These are phyloP conservation scores for Triticum turgidum DNA, from an alignment of 176 grass and related monocot genomes.

Conservation along the genomic window DNA sequence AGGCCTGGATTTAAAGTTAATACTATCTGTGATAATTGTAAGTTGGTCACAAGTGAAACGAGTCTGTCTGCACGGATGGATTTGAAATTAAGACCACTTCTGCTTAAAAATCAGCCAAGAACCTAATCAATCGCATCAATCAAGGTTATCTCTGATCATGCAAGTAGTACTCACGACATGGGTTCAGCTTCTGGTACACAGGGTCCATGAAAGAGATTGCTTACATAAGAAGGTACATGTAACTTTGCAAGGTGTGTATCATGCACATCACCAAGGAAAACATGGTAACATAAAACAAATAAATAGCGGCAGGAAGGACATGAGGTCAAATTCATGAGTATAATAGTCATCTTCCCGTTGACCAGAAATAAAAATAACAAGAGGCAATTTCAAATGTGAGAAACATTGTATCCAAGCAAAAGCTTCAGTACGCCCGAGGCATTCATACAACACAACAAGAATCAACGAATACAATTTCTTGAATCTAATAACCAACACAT, in stretches of 20 bases:
- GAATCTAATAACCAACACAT: conserved; percentile 14
- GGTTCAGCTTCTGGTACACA: conserved; percentile 9
- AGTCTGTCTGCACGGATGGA: not conserved
- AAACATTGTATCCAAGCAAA: not conserved
- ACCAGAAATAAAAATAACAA: not conserved
- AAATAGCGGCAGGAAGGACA: not conserved
- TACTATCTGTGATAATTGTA: not conserved
- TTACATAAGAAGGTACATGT: conserved; percentile 15
- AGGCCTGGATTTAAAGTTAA: conserved; percentile 9
- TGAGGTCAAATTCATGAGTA: conserved; percentile 13
- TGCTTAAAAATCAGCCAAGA: not conserved
- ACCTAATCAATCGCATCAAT: not conserved
- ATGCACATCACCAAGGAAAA: conserved; percentile 13
- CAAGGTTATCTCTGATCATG: conserved; percentile 8
- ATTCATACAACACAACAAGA: not conserved
- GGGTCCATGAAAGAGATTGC: not conserved
- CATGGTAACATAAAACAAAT: not conserved
- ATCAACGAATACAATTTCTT: not conserved
- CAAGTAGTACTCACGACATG: conserved; percentile 8
- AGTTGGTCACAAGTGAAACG: not conserved
- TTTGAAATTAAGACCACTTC: not conserved
- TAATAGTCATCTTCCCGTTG: not conserved
- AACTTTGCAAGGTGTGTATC: not conserved
- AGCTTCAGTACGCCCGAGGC: not conserved
- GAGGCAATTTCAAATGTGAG: not conserved